Percentiles rank a stretch among this genome's conserved stretches.
These are phyloP conservation scores for Coccomyxa subellipsoidea DNA, from an alignment of 163 green algal species.

Conservation along the genomic window DNA sequence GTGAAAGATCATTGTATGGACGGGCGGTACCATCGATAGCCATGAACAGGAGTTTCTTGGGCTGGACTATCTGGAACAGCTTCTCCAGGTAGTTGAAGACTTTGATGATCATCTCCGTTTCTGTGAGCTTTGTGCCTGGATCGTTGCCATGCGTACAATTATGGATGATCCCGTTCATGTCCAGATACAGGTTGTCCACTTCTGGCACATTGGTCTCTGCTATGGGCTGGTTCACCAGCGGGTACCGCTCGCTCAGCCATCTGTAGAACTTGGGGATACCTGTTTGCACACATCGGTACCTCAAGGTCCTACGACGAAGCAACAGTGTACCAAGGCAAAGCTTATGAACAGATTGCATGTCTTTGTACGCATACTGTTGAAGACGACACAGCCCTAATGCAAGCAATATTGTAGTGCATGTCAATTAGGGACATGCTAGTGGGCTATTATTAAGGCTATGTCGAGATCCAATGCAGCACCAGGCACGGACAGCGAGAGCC, in stretches of 20 bases:
- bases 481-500: too few species aligned
- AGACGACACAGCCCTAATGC: too few species aligned
- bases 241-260: conserved; percentile 92
- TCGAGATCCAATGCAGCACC: too few species aligned
- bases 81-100: conserved; percentile 92
- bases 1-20: neutral
- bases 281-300: conserved; percentile 19
- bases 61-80: conserved; percentile 86
- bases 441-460: too few species aligned
- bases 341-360: too few species aligned
- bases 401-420: too few species aligned
- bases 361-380: too few species aligned
- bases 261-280: conserved; percentile 96
- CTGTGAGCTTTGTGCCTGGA: conserved; percentile 52
- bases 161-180: conserved; percentile 67
- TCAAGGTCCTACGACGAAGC: too few species aligned
- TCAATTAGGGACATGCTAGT: too few species aligned
- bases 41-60: conserved; percentile 90
- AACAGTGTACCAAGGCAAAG: too few species aligned
- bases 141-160: conserved; percentile 62
- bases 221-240: conserved; percentile 79
- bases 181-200: conserved; percentile 69
- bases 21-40: conserved; percentile 81
- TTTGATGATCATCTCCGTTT: conserved; percentile 81
- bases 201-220: conserved; percentile 48